Evolutionary conservation across 306 rosid genomes (phyloP), one percentile per base, ranked within the genome.

Genomic region (Lathyrus oleraceus): DNA sequence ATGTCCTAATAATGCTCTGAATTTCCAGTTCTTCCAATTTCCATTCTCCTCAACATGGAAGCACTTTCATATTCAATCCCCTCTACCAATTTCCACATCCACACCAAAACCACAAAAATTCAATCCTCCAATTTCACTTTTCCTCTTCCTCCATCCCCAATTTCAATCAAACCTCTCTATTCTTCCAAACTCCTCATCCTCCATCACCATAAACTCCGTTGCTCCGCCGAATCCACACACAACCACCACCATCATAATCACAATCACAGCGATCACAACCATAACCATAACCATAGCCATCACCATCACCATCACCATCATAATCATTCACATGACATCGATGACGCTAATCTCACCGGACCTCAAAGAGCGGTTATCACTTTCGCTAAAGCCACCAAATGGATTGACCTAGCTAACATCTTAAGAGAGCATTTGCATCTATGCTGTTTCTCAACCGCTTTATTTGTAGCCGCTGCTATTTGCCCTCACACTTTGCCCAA

Each of bases 371-470:
- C 87, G 77, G 30, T 94, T 48, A 49, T 91, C 52, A 69, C 75
- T 45, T 87, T 94, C 75, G 95, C 99, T 10, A 85, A 79, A 78
- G 96, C 91, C 8, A 87, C 84, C 30, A 81, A 81, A 67, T 88
- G 99, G 99, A 80, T 81, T 44, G 87, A 91, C 62, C 81, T 91
- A 64, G 97, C 99, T 10, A 76, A 86, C 73, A 82, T 78, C 72
- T 71, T 91, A 15, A 76, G 96, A 76, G 97, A 91, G 89, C 84
- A 94, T 71, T 78, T 94, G 86, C 89, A 91, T 11, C 82, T 94
- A 47, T 94, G 99, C 64, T 86, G 90, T 79, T 76, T 78, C 73
- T 91, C 99, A 36, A 16, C 99, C 0, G 91, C 86, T 32, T 68
- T 94, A 17, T 86, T 94, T 23, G 85, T 94, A 1, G 80, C 89